Percentiles rank a stretch among this genome's conserved stretches.
phyloP scores from a whole-genome alignment of 257 asterid genomes.

The Nicotiana knightiana region DNA sequence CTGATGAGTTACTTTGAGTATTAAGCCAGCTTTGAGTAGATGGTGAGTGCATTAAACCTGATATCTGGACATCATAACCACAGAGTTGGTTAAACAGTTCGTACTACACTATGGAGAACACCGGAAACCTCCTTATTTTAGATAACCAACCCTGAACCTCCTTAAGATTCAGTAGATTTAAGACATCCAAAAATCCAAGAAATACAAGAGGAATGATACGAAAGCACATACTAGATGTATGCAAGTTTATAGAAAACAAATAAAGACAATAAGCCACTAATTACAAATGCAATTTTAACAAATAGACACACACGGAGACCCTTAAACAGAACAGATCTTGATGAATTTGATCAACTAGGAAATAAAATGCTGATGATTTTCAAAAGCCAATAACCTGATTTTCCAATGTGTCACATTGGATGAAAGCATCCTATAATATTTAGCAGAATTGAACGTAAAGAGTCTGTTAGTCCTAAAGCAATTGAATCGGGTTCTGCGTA shows the following conservation, averaged over 20 bases:
- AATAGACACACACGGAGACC: background rate
- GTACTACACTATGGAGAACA: background rate
- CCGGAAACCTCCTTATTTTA: background rate
- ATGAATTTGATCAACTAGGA: background rate
- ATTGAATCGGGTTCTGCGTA: background rate
- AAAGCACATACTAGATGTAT: background rate
- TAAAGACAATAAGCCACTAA: background rate
- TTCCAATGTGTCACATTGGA: background rate
- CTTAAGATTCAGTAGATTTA: background rate
- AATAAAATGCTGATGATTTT: background rate
- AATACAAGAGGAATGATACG: background rate
- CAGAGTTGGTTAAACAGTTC: slow-evolving; percentile 28
- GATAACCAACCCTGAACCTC: background rate
- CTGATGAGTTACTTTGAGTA: slow-evolving; percentile 84
- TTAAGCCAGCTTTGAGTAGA: slow-evolving; percentile 83
- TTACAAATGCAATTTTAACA: background rate
- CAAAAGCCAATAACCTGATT: background rate
- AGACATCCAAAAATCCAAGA: slow-evolving; percentile 1
- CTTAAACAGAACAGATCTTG: background rate
- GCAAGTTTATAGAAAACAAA: background rate
- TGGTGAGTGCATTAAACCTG: slow-evolving; percentile 73
- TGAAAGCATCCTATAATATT: background rate
- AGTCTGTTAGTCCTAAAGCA: background rate
- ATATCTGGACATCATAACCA: slow-evolving; percentile 54
- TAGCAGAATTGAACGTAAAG: background rate